phyloP scores from a whole-genome alignment of 306 rosid species.

The Begonia loranthoides region DNA sequence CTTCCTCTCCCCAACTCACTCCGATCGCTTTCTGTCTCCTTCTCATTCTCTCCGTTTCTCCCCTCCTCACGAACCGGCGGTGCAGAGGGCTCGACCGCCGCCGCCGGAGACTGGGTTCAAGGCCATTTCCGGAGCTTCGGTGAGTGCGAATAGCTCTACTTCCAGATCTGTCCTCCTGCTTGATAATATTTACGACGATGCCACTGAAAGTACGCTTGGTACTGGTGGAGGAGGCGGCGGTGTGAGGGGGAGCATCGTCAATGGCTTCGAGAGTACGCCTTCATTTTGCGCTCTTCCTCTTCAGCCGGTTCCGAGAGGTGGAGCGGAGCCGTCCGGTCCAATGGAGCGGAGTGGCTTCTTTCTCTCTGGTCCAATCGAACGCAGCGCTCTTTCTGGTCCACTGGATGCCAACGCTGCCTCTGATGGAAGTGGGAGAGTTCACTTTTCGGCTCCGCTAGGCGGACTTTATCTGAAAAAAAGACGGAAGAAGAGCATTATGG shows the following conservation, averaged over 20 bases:
- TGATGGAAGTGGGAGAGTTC: slow-evolving; percentile 25
- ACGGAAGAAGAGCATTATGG: slow-evolving; percentile 56
- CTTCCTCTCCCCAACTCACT: slow-evolving; percentile 60
- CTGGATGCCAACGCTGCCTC: slow-evolving; percentile 31
- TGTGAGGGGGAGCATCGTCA: slow-evolving; percentile 35
- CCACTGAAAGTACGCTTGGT: slow-evolving; percentile 23
- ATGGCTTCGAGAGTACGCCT: slow-evolving; percentile 80
- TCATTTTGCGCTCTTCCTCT: slow-evolving; percentile 77
- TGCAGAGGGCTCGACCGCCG: slow-evolving; percentile 33
- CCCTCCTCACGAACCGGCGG: slow-evolving; percentile 37
- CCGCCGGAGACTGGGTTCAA: slow-evolving; percentile 54
- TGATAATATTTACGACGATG: slow-evolving; percentile 34
- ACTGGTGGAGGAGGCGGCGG: slow-evolving; percentile 23
- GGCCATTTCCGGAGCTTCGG: slow-evolving; percentile 94
- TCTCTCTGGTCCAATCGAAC: slow-evolving; percentile 89
- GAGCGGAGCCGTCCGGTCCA: slow-evolving; percentile 47
- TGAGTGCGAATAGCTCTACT: slow-evolving; percentile 76
- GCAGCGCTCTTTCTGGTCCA: slow-evolving; percentile 80
- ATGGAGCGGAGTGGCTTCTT: slow-evolving; percentile 66
- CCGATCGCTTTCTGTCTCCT: slow-evolving; percentile 83
- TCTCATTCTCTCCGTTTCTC: slow-evolving; percentile 79
- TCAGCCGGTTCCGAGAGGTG: slow-evolving; percentile 60
- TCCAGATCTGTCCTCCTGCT: slow-evolving; percentile 69
- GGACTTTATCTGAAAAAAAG: slow-evolving; percentile 40
- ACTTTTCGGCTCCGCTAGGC: slow-evolving; percentile 82